Evolutionary conservation across 2,329 filamentous ascomycete genomes (phyloP).

Genomic region (Exophiala mesophila): DNA sequence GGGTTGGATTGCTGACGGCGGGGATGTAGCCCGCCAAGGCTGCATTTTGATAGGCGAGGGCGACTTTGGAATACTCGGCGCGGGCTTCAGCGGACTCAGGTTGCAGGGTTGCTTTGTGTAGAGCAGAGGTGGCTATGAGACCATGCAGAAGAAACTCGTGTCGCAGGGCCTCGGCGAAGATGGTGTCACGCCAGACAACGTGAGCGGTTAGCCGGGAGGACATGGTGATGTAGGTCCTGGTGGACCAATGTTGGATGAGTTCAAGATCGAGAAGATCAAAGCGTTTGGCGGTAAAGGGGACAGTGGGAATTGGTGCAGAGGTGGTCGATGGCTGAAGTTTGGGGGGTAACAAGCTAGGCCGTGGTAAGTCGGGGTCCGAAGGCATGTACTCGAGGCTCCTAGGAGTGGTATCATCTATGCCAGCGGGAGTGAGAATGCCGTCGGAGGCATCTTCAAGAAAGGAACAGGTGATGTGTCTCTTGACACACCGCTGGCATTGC

Average conservation of each 20-base stretch:
- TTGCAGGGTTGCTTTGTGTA: constrained; percentile 35
- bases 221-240: constrained; percentile 33
- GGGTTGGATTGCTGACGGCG: constrained; percentile 21
- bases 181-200: constrained; percentile 37
- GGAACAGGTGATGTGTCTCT: constrained; percentile 25
- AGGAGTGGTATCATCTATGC: constrained; percentile 18
- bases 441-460: constrained; percentile 23
- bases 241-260: constrained; percentile 42
- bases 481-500: constrained; percentile 26
- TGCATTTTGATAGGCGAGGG: constrained; percentile 25
- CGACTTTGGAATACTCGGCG: constrained; percentile 25
- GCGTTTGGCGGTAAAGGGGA: constrained; percentile 5
- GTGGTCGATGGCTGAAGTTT: not conserved
- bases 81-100: constrained; percentile 23
- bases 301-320: not conserved
- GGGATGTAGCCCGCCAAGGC: constrained; percentile 26
- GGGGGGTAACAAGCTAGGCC: not conserved
- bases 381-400: constrained; percentile 18
- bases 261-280: constrained; percentile 39
- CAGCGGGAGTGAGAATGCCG: constrained; percentile 13
- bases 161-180: constrained; percentile 37
- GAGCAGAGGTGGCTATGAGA: constrained; percentile 36
- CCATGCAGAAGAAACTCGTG: constrained; percentile 41
- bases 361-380: constrained; percentile 12
- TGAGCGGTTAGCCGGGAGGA: constrained; percentile 25